These are phyloP conservation scores for Atkinsonella texensis DNA, from an alignment of 2,329 filamentous ascomycete genomes.

Conservation along the genomic window DNA sequence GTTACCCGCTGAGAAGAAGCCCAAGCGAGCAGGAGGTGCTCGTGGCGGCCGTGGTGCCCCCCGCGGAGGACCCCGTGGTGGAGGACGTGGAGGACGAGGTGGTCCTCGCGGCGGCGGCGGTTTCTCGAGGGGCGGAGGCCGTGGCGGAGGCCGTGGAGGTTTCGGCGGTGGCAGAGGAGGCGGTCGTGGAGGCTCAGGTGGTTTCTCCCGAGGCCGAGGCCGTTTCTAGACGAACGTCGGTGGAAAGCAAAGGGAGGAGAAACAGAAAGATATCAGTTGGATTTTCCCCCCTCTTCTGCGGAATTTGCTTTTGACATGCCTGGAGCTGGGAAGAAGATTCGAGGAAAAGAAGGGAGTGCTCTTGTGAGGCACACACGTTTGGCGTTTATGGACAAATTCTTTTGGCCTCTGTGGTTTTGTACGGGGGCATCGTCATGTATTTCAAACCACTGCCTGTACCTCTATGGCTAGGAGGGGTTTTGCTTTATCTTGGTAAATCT, in stretches of 20 bases:
- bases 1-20: constrained; percentile 49
- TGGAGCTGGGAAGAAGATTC: not conserved
- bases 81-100: constrained; percentile 17
- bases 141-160: constrained; percentile 16
- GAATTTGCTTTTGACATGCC: not conserved
- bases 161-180: constrained; percentile 12
- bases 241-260: constrained; percentile 7
- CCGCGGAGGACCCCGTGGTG: constrained; percentile 16
- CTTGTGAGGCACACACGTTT: constrained; percentile 5
- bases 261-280: not conserved
- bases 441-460: constrained; percentile 1
- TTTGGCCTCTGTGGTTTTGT: constrained; percentile 3
- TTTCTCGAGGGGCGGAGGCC: constrained; percentile 20
- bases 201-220: constrained; percentile 29
- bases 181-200: constrained; percentile 16
- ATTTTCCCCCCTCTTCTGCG: not conserved
- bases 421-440: constrained; percentile 2
- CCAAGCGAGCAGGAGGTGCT: constrained; percentile 47
- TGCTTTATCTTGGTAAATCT: constrained; percentile 4
- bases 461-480: constrained; percentile 1
- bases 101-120: constrained; percentile 18
- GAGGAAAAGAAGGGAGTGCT: not conserved
- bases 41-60: constrained; percentile 12
- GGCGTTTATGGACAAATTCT: constrained; percentile 6
- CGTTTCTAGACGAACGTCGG: constrained; percentile 18